Evolutionary conservation across 805 yeast species (phyloP), one percentile per base, ranked within the genome.

Genomic region (Kuraishia floccosa): DNA sequence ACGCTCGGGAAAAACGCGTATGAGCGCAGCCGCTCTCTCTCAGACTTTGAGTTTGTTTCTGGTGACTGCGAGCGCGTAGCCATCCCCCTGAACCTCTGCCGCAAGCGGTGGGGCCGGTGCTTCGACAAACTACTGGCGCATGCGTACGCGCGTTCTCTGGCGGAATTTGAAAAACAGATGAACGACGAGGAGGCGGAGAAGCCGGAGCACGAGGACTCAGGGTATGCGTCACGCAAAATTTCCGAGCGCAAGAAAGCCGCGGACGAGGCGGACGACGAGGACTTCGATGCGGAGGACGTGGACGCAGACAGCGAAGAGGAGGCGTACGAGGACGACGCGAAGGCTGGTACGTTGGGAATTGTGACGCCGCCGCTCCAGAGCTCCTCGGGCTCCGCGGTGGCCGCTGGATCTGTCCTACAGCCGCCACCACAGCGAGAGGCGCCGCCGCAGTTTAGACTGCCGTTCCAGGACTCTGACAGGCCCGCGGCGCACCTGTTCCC

Each of bases 51-150:
- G 45, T 58, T 82, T 30, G 64, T 80, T 7, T 67, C 82, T 1
- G 60, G 70, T n/a, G 82, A 73, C 42, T 89, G 87, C 6, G 76
- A 72, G 27, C 54, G 74, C n/a, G 60, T 78, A 11, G 72, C 77
- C 0, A 72, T 76, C 4, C 78, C 87, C 1, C 36, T 73, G 29
- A 63, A 59, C 39, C 54, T 81, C 4, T 58, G 82, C 32, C 62
- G 81, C 40, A 78, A 75, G 40, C 60, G 91, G 45, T 82, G 93
- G 93, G 91, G 91, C 1, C 51, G 70, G 21, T 76, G 69, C 38
- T 82, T 82, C 44, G 76, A 76, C 39, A 63, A 63, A 39, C 38
- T 80, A 12, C 49, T 81, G 24, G 61, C 85, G 0, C 65, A 68
- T 41, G 81, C 77, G 1, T 82, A 79, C 47, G 72, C 78, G 0